Evolutionary conservation across 2,329 filamentous ascomycete genomes (phyloP).

Genomic region (Didymella segeticola): DNA sequence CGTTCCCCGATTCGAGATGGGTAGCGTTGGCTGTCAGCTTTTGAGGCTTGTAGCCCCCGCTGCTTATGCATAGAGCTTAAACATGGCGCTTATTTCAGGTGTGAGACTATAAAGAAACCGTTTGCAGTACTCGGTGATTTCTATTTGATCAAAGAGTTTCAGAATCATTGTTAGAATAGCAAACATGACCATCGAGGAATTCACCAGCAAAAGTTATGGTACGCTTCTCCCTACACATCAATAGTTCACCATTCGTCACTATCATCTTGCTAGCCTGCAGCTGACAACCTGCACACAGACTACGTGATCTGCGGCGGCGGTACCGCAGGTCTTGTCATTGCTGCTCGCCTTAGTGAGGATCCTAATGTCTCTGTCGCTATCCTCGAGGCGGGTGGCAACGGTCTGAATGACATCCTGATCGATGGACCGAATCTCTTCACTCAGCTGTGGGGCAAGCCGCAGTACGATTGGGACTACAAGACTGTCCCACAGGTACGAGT

Average conservation of each 20-base stretch:
- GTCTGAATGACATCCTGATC: constrained; percentile 36
- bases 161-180: not conserved
- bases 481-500: constrained; percentile 39
- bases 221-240: not conserved
- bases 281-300: not conserved
- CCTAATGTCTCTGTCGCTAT: constrained; percentile 34
- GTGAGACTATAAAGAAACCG: not conserved
- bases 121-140: not conserved
- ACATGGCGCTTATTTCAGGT: not conserved
- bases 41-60: not conserved
- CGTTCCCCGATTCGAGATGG: not conserved
- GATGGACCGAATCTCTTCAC: constrained; percentile 37
- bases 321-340: constrained; percentile 39
- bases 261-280: not conserved
- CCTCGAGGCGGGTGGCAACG: constrained; percentile 40
- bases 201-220: constrained; percentile 29
- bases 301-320: constrained; percentile 38
- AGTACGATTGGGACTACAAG: constrained; percentile 42
- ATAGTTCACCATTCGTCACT: not conserved
- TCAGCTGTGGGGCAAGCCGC: constrained; percentile 34
- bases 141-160: not conserved
- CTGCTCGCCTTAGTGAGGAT: constrained; percentile 38
- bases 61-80: not conserved
- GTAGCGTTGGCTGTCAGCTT: not conserved
- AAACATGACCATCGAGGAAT: constrained; percentile 34